Evolutionary conservation across 768 basidiomycete genomes (phyloP).

Genomic region (Tylopilus vinaceipallidus): DNA sequence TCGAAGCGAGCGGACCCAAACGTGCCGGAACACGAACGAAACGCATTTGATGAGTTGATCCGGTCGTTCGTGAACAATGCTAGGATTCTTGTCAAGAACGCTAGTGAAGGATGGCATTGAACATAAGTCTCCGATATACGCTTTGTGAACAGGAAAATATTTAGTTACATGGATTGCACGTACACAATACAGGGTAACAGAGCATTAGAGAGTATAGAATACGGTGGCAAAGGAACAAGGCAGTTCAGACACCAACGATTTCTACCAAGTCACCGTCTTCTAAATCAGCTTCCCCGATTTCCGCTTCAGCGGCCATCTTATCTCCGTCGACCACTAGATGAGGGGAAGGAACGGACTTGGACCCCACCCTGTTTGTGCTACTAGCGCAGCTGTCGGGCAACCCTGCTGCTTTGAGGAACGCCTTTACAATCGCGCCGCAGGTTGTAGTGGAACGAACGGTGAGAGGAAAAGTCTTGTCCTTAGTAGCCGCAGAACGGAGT

Average conservation of each 20-base stretch:
- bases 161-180: conserved; percentile 3
- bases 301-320: conserved; percentile 53
- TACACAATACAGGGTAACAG: conserved; percentile 5
- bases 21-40: conserved; percentile 60
- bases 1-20: conserved; percentile 62
- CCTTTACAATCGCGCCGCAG: conserved; percentile 72
- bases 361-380: conserved; percentile 34
- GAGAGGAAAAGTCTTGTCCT: conserved; percentile 54
- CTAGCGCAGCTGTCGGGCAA: conserved; percentile 53
- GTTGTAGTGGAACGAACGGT: conserved; percentile 74
- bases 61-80: conserved; percentile 92
- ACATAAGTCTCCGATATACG: neutral
- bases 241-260: conserved; percentile 53
- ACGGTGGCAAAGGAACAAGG: conserved; percentile 4
- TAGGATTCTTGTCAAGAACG: conserved; percentile 83
- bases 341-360: conserved; percentile 22
- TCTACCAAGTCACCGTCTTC: conserved; percentile 84
- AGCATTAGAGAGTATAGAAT: conserved; percentile 14
- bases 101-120: conserved; percentile 46
- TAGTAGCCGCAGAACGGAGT: conserved; percentile 53
- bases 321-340: conserved; percentile 69
- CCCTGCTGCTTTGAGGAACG: conserved; percentile 68
- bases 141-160: neutral
- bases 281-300: conserved; percentile 66
- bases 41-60: conserved; percentile 87